Base-by-base conservation (phyloP, 331 rosid species). In the Prunus yedoensis region DNA sequence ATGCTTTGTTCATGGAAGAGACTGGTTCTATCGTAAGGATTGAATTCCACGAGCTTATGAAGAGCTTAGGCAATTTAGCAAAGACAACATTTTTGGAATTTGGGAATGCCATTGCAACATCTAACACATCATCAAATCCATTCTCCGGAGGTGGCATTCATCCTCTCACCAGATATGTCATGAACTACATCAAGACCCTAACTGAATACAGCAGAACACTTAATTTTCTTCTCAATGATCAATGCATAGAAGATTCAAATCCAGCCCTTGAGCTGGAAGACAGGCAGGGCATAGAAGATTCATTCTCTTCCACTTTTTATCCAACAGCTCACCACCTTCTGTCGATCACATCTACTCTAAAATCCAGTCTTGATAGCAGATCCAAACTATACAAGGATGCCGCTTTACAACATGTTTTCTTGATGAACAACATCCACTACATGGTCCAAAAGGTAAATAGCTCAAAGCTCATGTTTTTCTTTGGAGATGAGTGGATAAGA, bases 381-480 rank as follows among this genome's bases (percentile, higher is more conserved):
- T 82, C 91, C 74, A 85, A 77, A 60, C 65, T 91, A 69, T 91
- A 88, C 89, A 80, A 41, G 20, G 86, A 88, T 53, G 76, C 8
- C 57, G 86, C 89, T 57, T 73, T 91, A 59, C 91, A 78, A 25
- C 88, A 86, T 46, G 73, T 91, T 46, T 91, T 86, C 74, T 77
- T 88, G 86, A 80, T 89, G 95, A 89, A 89, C 57, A 91, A 91
- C 84, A 69, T 83, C 25, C 85, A 86, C 28, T 91, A 89, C 88
- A 88, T 91, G 63, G 91, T 85, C 59, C 81, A 79, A 51, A 91
- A 89, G 74, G 90, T 80, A 8, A 82, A 86, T 78, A 46, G 17
- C 69, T 76, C 89, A 20, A 75, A 86, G 10, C 87, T 86, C 27
- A 16, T 72, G 20, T 54, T n/a, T 46, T 73, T 83, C 30, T 76